Base-by-base conservation (phyloP, 495 filamentous ascomycete genomes). In the Amphirosellinia nigrospora region DNA sequence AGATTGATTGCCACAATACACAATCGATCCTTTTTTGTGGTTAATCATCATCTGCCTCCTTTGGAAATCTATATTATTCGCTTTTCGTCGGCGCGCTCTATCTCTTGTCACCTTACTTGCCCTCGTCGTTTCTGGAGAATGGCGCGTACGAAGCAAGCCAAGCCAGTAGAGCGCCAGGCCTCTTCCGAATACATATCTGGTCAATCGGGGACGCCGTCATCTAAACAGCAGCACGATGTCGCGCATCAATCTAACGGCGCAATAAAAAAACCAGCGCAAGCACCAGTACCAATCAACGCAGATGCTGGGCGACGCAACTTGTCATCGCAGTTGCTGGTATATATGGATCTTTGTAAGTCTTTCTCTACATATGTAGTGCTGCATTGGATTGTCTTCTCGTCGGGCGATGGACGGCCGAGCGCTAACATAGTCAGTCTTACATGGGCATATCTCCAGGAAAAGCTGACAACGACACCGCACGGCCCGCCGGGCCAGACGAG, bases 391-490 rank as follows among this genome's bases (percentile, higher is more conserved):
- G 23, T 38, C 19, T 38, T 16, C 36, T 2, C 10, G 28, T 36
- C 32, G 19, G 52, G 65, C 34, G 48, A 30, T 26, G 50, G 30
- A 36, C 38, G 30, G 55, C 16, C 5, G 34, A 56, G 46, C n/a
- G 46, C 70, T 77, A 61, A 73, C 64, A 63, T 73, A 43, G 13
- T n/a, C 66, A 98, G 96, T 80, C 85, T 99, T 2, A 92, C 94
- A 56, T 99, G 96, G 96, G 96, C 92, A 52, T 88, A 97, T 72
- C 90, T 99, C 64, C 96, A 99, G 86, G 96, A 99, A 79, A 93
- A 95, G 66, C 95, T 99, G 75, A 98, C 95, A 10, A 98, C 96
- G 3, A 97, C 94, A n/a, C 85, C 88, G 34, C 97, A 98, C 81
- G 92, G 91, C 75, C 79, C 85, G 11, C 75, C 81, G 15, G 76